Evolutionary conservation across 2,329 filamentous ascomycete genomes (phyloP), one percentile per base, ranked within the genome.

Genomic region (Penicillium sumatraense): DNA sequence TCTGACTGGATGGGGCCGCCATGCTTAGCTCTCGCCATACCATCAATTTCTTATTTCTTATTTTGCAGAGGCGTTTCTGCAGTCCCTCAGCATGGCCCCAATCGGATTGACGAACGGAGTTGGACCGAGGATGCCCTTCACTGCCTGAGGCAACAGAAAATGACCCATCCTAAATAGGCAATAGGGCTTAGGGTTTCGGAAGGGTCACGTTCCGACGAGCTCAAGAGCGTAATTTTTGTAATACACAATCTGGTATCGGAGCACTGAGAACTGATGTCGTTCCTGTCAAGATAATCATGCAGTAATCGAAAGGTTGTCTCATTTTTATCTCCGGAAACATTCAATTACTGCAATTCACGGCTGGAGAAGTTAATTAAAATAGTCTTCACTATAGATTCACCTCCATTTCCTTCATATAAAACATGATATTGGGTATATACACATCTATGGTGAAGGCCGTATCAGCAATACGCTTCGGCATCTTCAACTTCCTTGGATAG

Each of bases 141-240:
- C 31, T 3, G 20, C 5, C 8, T 24, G 20, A 16, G 2, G 9
- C 3, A 18, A 18, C 21, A n/a, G 2, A 18, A 27, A 8, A 26
- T 44, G 10, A 5, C 5, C n/a, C n/a, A 16, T 36, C 55, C 40
- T 3, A 36, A 58, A 38, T 46, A 42, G 59, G 49, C 18, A 18
- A 6, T 51, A 58, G 57, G 61, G 59, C 49, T 55, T 56, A 62
- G 59, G 59, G 59, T 35, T 56, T 38, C 60, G 57, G 61, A 57
- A 57, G 23, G 8, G 10, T 2, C 29, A 31, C 3, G 10, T 53
- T 49, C 55, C 52, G 51, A 11, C 41, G 20, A 26, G 9, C 31
- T 10, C 27, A 13, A 46, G 36, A 21, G n/a, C 23, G 23, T 35
- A 31, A 27, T 20, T 48, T 40, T n/a, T 21, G 18, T 11, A 33